Base-by-base conservation (phyloP, 2,329 filamentous ascomycete species). In the Fusarium compactum region DNA sequence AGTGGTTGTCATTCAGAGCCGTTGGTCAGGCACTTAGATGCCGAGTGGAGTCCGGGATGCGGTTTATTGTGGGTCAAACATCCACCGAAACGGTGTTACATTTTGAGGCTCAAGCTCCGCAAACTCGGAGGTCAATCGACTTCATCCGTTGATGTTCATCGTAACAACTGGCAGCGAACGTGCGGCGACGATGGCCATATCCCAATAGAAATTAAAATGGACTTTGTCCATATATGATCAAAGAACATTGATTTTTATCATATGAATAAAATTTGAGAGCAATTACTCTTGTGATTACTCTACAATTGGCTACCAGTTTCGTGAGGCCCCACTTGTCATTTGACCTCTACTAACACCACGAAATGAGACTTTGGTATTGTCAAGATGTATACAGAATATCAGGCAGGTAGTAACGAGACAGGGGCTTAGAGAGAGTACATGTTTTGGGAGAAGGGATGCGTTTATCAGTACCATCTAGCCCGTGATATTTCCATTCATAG, bases 151-250 rank as follows among this genome's bases (percentile, higher is more conserved):
- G 27, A 22, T 12, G 7, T n/a, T 6, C 9, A 22, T 11, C 15
- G 14, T 16, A 9, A 48, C n/a, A 22, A 30, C 20, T 3, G 15
- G 8, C 7, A 18, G 18, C 9, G n/a, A 38, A 38, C 34, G 10
- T n/a, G 34, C 34, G 34, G 18, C 18, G 4, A n/a, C 34, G 1
- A 38, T 1, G 34, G 10, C 5, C 18, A 7, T n/a, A 38, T 2
- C n/a, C 3, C 3, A n/a, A 6, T 7, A 1, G 2, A 4, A 38
- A 11, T 4, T 0, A n/a, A 38, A 10, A 6, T n/a, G 18, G 12
- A 11, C n/a, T 10, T 8, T 7, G 6, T 2, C 18, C 11, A 18
- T 7, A 38, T 0, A 4, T 7, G 6, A 6, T 0, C 18, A 11
- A n/a, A 5, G 34, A 38, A 4, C 6, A 1, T 18, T 0, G 5